These are phyloP conservation scores for Dovyalis caffra DNA, from an alignment of 345 rosid species.

Conservation along the genomic window DNA sequence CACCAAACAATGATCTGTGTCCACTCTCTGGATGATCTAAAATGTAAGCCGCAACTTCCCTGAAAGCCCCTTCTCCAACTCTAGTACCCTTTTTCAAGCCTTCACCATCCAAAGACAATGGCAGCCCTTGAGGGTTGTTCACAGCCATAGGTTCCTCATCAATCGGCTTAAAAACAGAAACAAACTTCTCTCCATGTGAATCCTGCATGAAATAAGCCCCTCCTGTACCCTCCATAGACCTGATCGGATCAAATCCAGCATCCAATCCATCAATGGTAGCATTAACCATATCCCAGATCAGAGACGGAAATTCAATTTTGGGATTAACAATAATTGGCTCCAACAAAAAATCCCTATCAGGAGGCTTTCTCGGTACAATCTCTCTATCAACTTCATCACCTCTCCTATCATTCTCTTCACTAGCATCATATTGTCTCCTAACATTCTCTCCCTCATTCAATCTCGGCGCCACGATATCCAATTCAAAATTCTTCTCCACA, in stretches of 20 bases:
- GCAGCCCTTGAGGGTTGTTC: slow-evolving; percentile 41
- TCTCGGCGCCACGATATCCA: slow-evolving; percentile 55
- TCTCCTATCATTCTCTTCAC: slow-evolving; percentile 20
- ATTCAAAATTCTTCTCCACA: slow-evolving; percentile 58
- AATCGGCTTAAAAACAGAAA: slow-evolving; percentile 50
- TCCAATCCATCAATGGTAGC: slow-evolving; percentile 38
- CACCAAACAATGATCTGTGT: slow-evolving; percentile 16
- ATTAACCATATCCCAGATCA: slow-evolving; percentile 33
- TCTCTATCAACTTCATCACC: slow-evolving; percentile 13
- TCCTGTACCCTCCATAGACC: slow-evolving; percentile 46
- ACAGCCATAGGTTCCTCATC: slow-evolving; percentile 50
- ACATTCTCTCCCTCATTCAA: slow-evolving; percentile 15
- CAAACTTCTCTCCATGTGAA: slow-evolving; percentile 30
- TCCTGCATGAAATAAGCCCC: slow-evolving; percentile 51
- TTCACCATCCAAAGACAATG: slow-evolving; percentile 39
- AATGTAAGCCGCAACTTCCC: slow-evolving; percentile 49
- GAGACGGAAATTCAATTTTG: slow-evolving; percentile 28
- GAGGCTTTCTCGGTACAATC: slow-evolving; percentile 13
- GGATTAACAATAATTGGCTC: slow-evolving; percentile 39
- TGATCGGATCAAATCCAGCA: slow-evolving; percentile 31
- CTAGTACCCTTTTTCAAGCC: slow-evolving; percentile 45
- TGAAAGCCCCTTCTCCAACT: slow-evolving; percentile 49
- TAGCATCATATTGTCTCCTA: slow-evolving; percentile 22
- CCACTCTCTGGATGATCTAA: slow-evolving; percentile 44
- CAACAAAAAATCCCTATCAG: slow-evolving; percentile 16